Percentiles rank a stretch among this genome's conserved stretches.
phyloP scores from a whole-genome alignment of 345 rosid genomes.

The Kandelia obovata region DNA sequence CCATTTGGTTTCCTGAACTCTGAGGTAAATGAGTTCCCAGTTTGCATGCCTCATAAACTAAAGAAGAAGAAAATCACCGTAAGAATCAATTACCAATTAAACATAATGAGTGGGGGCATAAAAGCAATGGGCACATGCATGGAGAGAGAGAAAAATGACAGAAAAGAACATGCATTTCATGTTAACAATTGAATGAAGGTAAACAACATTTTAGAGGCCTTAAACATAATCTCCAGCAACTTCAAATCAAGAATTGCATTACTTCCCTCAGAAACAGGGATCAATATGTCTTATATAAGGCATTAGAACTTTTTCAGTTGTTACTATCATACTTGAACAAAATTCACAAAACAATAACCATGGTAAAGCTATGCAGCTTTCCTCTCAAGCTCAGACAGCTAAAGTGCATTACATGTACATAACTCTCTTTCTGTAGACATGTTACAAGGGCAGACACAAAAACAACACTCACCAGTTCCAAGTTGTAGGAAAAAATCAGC shows the following conservation, averaged over 20 bases:
- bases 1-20: conserved; percentile 78
- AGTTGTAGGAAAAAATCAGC: conserved; percentile 96
- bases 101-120: not conserved
- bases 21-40: conserved; percentile 92
- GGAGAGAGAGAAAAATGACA: not conserved
- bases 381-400: not conserved
- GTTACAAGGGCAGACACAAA: not conserved
- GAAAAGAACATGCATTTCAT: not conserved
- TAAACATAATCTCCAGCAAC: not conserved
- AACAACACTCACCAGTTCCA: conserved; percentile 70
- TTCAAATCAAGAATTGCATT: conserved; percentile 2
- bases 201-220: not conserved
- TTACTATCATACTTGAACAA: not conserved
- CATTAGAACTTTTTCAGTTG: not conserved
- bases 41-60: conserved; percentile 92
- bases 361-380: not conserved
- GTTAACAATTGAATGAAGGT: not conserved
- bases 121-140: not conserved
- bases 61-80: conserved; percentile 2
- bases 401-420: not conserved
- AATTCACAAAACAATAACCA: not conserved
- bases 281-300: no score
- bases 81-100: conserved; percentile 2
- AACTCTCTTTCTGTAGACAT: not conserved
- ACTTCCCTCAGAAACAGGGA: conserved; percentile 1